A percentile compares a stretch with the other conserved stretches of the same genome.
Evolutionary conservation across 495 filamentous ascomycete species (phyloP).

Genomic region (Trichoderma orchidacearum): DNA sequence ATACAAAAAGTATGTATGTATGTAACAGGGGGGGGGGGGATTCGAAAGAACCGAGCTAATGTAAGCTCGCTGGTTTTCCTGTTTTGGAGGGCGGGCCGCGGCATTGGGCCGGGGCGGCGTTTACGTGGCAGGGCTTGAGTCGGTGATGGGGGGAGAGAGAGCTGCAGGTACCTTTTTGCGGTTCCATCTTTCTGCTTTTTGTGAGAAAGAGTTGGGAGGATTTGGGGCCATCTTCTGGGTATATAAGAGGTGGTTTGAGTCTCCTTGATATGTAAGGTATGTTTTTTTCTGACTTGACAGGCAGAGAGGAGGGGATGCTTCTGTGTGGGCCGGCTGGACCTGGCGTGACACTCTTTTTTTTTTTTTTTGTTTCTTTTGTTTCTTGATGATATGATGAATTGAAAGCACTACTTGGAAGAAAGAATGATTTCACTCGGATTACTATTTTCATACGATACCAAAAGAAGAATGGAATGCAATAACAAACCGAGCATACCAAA

Average conservation of each 20-base stretch:
- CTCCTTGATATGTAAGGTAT: too few relatives aligned
- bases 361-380: background rate
- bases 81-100: background rate
- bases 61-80: background rate
- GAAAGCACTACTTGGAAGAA: too few relatives aligned
- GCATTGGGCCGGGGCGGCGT: background rate
- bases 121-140: background rate
- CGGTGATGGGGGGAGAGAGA: background rate
- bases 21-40: background rate
- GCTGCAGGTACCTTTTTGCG: background rate
- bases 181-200: background rate
- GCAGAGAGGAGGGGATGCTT: background rate
- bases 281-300: background rate
- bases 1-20: too few relatives aligned
- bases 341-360: background rate
- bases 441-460: background rate
- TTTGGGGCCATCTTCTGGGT: background rate
- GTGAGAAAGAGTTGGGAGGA: background rate
- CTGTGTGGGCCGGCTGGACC: background rate
- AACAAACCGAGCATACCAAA: background rate
- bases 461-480: too few relatives aligned
- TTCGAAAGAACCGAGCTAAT: background rate
- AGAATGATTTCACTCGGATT: too few relatives aligned
- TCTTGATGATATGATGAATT: too few relatives aligned
- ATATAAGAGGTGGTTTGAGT: background rate